Evolutionary conservation across 2,329 filamentous ascomycete species (phyloP), one percentile per base, ranked within the genome.

Genomic region (Clarireedia sp.): DNA sequence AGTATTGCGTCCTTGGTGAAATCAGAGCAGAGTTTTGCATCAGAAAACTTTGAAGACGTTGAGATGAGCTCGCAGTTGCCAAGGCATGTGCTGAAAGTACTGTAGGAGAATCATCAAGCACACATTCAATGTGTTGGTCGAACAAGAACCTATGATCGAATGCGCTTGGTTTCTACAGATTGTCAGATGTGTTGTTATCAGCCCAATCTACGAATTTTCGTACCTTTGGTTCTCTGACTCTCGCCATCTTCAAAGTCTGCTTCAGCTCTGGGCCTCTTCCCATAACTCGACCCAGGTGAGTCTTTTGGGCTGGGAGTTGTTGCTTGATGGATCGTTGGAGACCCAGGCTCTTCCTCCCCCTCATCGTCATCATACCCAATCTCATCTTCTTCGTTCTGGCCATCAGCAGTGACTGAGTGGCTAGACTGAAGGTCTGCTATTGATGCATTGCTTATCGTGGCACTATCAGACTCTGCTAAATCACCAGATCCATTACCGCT

Each of bases 401-500:
- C 54, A 14, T 40, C 55, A 37, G 66, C 62, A 9, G 66, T 60
- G 29, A 67, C 66, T 41, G 68, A 68, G 52, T 73, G 70, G 47
- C 50, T 50, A 14, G 45, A 55, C 48, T 51, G 48, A 6, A 29
- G n/a, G 23, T 55, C 53, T 21, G 38, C 26, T 17, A 38, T 45
- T 5, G 53, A 55, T 17, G 38, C 53, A 38, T 55, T 55, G 24
- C 54, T 70, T 48, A 64, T 65, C 9, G 69, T 66, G 10, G 70
- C 72, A 19, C 64, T 67, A 54, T 65, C 66, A n/a, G 60, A 67
- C 40, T 68, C 69, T 17, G 57, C 60, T 37, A 64, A 55, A 37
- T 43, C 52, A 24, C 33, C 46, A 8, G 29, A 26, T 6, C 45
- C 16, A 16, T 29, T 10, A 19, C 36, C 23, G 24, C 23, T 43